These are phyloP conservation scores for Athelia psychrophila DNA, from an alignment of 1,284 basidiomycete species.

Conservation along the genomic window DNA sequence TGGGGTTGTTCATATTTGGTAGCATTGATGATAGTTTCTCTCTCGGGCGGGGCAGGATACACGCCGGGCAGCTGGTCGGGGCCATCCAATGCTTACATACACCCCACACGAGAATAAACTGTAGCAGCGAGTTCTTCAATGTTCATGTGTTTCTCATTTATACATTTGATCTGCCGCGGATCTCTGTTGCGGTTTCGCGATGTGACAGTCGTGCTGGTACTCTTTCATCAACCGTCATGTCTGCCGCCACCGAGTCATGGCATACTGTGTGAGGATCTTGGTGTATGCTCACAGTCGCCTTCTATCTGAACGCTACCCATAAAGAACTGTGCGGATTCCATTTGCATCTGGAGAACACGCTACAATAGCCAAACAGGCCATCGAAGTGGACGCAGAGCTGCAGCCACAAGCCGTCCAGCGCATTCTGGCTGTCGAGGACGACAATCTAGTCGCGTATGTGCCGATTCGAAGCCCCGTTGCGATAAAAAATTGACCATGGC, in stretches of 20 bases:
- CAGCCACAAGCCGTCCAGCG: constrained; percentile 78
- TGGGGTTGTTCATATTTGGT: not conserved
- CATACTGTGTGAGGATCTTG: constrained; percentile 24
- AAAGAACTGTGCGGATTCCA: constrained; percentile 73
- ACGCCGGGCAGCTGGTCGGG: not conserved
- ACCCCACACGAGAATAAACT: not conserved
- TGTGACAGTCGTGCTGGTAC: too few species aligned
- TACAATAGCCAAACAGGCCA: constrained; percentile 71
- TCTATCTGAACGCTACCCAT: constrained; percentile 5
- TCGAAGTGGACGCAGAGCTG: constrained; percentile 83
- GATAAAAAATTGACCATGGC: too few species aligned
- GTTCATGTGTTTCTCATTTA: not conserved
- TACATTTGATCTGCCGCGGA: not conserved
- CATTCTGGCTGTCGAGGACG: constrained; percentile 59
- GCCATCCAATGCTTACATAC: not conserved
- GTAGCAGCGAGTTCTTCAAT: not conserved
- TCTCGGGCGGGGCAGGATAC: not conserved
- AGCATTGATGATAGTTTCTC: not conserved
- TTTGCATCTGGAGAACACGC: constrained; percentile 75
- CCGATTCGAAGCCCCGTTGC: not conserved
- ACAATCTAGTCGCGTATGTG: constrained; percentile 69
- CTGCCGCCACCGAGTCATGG: constrained; percentile 18
- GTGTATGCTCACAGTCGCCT: not conserved
- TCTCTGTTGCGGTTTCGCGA: too few species aligned
- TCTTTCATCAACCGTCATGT: constrained; percentile 14